These are phyloP conservation scores for Ophiostoma populinum DNA, from an alignment of 2,329 filamentous ascomycete genomes.

Conservation along the genomic window DNA sequence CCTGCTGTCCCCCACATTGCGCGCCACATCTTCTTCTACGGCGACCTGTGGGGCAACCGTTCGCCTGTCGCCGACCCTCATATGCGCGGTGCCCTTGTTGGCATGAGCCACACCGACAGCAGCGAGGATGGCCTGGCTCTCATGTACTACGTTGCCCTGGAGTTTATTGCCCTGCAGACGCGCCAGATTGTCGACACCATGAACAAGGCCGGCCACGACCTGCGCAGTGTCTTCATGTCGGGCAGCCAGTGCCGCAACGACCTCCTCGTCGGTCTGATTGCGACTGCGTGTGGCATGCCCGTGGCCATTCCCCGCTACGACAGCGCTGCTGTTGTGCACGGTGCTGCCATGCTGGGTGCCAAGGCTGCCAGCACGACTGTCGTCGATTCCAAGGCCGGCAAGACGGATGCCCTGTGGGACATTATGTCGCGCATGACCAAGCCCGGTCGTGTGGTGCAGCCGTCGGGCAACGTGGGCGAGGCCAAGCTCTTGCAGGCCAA, in stretches of 20 bases:
- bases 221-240: conserved; percentile 95
- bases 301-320: conserved; percentile 89
- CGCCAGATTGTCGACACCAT: conserved; percentile 88
- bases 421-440: conserved; percentile 99
- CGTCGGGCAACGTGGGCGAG: conserved; percentile 53
- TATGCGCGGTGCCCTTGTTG: conserved; percentile 84
- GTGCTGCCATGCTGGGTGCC: conserved; percentile 94
- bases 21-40: conserved; percentile 96
- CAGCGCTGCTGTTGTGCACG: conserved; percentile 88
- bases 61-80: conserved; percentile 82
- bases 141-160: conserved; percentile 90
- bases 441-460: conserved; percentile 67
- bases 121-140: conserved; percentile 70
- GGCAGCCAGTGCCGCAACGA: conserved; percentile 95
- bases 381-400: conserved; percentile 52
- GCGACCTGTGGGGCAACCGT: conserved; percentile 91
- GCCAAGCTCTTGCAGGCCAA: conserved; percentile 71
- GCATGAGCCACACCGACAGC: conserved; percentile 63
- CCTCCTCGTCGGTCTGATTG: conserved; percentile 78
- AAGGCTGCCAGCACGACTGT: conserved; percentile 88
- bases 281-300: conserved; percentile 79
- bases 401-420: conserved; percentile 76
- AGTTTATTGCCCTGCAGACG: conserved; percentile 95
- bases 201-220: conserved; percentile 76
- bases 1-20: conserved; percentile 72